Percentiles rank a stretch among this genome's conserved stretches.
Evolutionary conservation across 2,329 filamentous ascomycete species (phyloP).

Genomic region (Ilyonectria robusta): DNA sequence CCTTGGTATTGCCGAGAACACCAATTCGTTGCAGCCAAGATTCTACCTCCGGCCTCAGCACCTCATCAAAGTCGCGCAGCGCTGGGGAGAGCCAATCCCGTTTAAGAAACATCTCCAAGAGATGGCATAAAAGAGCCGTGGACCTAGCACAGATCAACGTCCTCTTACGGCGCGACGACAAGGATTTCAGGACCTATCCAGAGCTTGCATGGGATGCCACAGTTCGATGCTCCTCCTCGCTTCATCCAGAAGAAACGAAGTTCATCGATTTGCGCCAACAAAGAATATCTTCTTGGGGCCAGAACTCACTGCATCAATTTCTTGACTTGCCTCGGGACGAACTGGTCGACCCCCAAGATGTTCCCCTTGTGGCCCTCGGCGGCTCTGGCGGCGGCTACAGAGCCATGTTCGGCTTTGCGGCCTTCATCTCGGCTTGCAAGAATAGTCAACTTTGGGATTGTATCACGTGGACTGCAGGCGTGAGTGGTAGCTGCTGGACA

Average conservation of each 20-base stretch:
- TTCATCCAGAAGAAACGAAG: constrained; percentile 27
- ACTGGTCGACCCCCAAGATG: constrained; percentile 33
- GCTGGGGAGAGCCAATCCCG: background rate
- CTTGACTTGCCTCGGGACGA: constrained; percentile 24
- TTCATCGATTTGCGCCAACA: constrained; percentile 35
- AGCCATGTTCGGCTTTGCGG: constrained; percentile 44
- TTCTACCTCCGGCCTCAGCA: background rate
- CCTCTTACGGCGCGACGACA: constrained; percentile 27
- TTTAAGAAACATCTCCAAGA: background rate
- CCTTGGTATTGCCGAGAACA: background rate
- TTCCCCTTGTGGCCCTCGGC: constrained; percentile 39
- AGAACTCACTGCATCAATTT: constrained; percentile 33
- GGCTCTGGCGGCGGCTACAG: constrained; percentile 43
- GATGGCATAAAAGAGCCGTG: constrained; percentile 37
- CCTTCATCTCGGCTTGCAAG: constrained; percentile 36
- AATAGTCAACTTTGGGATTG: constrained; percentile 39
- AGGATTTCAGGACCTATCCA: constrained; percentile 33
- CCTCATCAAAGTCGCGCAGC: background rate
- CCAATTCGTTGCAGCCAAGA: background rate
- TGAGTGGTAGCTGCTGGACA: constrained; percentile 46
- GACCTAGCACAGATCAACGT: constrained; percentile 37
- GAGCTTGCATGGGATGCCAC: constrained; percentile 40
- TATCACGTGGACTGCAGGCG: constrained; percentile 40
- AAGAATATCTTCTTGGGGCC: constrained; percentile 31
- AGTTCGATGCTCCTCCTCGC: constrained; percentile 30